A percentile compares a stretch with the other conserved stretches of the same genome.
phyloP scores from a whole-genome alignment of 768 basidiomycete species.

The Kwoniella shandongensis region DNA sequence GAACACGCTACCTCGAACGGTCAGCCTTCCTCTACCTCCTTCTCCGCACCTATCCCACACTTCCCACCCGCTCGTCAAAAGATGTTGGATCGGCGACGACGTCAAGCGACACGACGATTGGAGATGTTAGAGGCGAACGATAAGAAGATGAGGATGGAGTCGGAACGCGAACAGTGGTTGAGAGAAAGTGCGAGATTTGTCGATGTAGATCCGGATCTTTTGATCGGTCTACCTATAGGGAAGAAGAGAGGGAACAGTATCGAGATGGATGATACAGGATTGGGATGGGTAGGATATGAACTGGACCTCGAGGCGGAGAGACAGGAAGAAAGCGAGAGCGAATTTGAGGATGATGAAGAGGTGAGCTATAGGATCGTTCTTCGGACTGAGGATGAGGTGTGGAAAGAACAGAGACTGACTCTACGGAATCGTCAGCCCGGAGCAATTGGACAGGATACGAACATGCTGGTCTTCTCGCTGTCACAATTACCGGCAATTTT shows the following conservation, averaged over 20 bases:
- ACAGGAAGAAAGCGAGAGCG: constrained; percentile 61
- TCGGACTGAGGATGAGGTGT: neutral
- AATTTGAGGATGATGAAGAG: constrained; percentile 34
- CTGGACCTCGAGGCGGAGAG: constrained; percentile 62
- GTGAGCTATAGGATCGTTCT: neutral
- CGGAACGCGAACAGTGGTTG: constrained; percentile 39
- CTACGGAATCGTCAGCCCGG: constrained; percentile 16
- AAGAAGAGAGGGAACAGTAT: constrained; percentile 5
- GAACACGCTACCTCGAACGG: constrained; percentile 63
- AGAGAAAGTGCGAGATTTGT: constrained; percentile 32
- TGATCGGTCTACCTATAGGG: constrained; percentile 10
- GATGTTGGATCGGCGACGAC: constrained; percentile 71
- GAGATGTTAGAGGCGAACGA: constrained; percentile 24
- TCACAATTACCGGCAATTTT: constrained; percentile 73
- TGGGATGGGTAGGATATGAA: constrained; percentile 56
- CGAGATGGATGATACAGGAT: constrained; percentile 7
- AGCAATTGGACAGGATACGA: constrained; percentile 62
- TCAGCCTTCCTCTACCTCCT: constrained; percentile 20
- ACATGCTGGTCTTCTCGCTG: constrained; percentile 90
- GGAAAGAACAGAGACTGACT: neutral
- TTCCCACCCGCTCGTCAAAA: constrained; percentile 30
- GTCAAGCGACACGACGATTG: constrained; percentile 38
- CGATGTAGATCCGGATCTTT: constrained; percentile 34
- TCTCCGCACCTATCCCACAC: constrained; percentile 12
- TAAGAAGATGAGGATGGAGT: constrained; percentile 7